Base-by-base conservation (phyloP, 2,329 filamentous ascomycete species). In the Ophiostoma sp. region DNA sequence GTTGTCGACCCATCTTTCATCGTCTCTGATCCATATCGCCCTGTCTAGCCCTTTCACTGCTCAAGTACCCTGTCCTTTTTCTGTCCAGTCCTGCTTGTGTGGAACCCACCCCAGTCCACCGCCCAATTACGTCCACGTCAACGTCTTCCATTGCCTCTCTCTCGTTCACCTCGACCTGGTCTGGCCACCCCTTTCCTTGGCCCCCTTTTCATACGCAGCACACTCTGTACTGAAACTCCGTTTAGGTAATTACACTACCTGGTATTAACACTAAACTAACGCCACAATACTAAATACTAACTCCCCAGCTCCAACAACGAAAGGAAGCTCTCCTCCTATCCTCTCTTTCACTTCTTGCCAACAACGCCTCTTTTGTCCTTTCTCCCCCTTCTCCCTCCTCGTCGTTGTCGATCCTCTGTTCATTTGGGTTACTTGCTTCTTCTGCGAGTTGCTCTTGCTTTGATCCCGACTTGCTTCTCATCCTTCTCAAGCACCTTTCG, bases 51-150 rank as follows among this genome's bases (percentile, higher is more conserved):
- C 60, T 42, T n/a, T 42, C 38, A n/a, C 16, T 14, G 5, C 60
- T 63, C 16, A 40, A 62, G 55, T 63, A 68, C 67, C 67, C 67
- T 67, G 60, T 38, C 60, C 27, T 27, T 27, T 27, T 27, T 27
- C 27, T 27, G 36, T 16, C 36, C 40, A 62, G 40, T 52, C 9
- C 58, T 69, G 60, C 65, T 65, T 36, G 65, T 69, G 68, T 69
- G 68, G 68, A 66, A 47, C 63, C 62, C 36, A 63, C 62, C 58
- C 63, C 42, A 42, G 62, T 44, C 41, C 16, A 2, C 41, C 63
- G 38, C 58, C 68, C 65, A 69, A 66, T 66, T 64, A 66, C 62
- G 60, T 67, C 68, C 68, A 69, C 68, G 65, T 69, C 68, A 69
- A 64, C 69, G 55, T 64, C 63, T 66, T 58, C 62, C 41, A 38